A percentile compares a stretch with the other conserved stretches of the same genome.
Conservation (phyloP, 352 stramenopile genomes). For the Globisporangium spiculum region DNA sequence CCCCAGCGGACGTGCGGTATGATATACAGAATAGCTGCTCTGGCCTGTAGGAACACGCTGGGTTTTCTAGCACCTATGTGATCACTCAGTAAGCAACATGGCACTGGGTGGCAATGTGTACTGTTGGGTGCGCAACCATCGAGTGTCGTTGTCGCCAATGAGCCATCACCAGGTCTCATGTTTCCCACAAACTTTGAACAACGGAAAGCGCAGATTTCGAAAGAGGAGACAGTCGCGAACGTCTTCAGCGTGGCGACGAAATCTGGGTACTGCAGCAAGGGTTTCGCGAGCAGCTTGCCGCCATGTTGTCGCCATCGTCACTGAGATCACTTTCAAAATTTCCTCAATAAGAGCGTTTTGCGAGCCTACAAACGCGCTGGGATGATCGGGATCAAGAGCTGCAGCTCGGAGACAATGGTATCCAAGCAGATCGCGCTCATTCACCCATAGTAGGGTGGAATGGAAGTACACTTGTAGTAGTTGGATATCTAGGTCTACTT, state of each 20-base stretch:
- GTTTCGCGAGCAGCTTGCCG: neutral
- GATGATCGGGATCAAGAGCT: slow-evolving; percentile 17
- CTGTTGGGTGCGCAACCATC: neutral
- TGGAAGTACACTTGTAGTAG: neutral
- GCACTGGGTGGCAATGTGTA: neutral
- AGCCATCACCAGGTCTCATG: neutral
- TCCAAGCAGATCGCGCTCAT: neutral
- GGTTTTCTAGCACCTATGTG: neutral
- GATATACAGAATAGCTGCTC: neutral
- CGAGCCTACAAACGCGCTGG: slow-evolving; percentile 17
- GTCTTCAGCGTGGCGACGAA: slow-evolving; percentile 12
- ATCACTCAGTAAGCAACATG: neutral
- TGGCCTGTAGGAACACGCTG: neutral
- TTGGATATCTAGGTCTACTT: neutral
- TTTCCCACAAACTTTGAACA: neutral
- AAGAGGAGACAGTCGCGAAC: slow-evolving; percentile 10
- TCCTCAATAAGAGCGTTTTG: slow-evolving; percentile 16
- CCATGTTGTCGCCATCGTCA: neutral
- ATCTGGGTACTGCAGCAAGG: slow-evolving; percentile 5
- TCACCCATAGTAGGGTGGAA: neutral
- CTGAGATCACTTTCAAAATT: neutral
- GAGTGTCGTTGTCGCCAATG: neutral
- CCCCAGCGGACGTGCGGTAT: neutral
- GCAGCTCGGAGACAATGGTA: neutral
- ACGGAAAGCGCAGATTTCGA: neutral